These are phyloP conservation scores for Globisporangium radiosum DNA, from an alignment of 352 stramenopile species.

Conservation along the genomic window DNA sequence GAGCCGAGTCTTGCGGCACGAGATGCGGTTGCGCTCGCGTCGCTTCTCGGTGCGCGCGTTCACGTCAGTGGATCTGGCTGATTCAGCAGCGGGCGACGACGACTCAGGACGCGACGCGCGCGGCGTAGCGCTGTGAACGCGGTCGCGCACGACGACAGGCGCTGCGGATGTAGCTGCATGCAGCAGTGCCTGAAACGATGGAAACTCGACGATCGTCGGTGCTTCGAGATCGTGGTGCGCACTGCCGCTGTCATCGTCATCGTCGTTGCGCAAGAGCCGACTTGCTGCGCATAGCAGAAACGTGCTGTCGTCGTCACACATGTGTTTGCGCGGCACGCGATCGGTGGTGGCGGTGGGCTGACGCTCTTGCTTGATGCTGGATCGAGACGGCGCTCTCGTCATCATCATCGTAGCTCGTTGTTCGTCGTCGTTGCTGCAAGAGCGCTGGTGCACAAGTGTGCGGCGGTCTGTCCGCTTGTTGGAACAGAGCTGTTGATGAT, in stretches of 20 bases:
- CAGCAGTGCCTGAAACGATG: conserved; percentile 7
- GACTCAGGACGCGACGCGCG: background rate
- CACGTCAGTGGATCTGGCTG: background rate
- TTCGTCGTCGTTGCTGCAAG: no score
- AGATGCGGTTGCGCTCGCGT: conserved; percentile 34
- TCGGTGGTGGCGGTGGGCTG: background rate
- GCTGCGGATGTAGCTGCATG: background rate
- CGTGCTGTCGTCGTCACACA: conserved; percentile 1
- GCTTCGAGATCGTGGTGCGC: background rate
- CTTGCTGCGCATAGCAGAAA: conserved; percentile 6
- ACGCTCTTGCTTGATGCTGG: background rate
- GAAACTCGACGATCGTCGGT: background rate
- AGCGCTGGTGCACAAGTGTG: no score
- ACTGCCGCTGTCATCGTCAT: background rate
- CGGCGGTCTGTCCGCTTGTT: no score
- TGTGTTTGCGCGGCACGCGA: background rate
- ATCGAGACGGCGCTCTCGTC: no score
- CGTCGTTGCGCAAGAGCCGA: background rate
- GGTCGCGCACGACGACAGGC: background rate
- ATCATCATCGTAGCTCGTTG: no score
- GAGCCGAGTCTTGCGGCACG: conserved; percentile 38
- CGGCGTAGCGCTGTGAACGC: no score
- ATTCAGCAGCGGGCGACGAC: background rate
- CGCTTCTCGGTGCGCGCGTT: conserved; percentile 13
- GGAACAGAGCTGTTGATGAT: no score